phyloP scores from a whole-genome alignment of 2,329 filamentous ascomycete species.

The Lomentospora prolificans region DNA sequence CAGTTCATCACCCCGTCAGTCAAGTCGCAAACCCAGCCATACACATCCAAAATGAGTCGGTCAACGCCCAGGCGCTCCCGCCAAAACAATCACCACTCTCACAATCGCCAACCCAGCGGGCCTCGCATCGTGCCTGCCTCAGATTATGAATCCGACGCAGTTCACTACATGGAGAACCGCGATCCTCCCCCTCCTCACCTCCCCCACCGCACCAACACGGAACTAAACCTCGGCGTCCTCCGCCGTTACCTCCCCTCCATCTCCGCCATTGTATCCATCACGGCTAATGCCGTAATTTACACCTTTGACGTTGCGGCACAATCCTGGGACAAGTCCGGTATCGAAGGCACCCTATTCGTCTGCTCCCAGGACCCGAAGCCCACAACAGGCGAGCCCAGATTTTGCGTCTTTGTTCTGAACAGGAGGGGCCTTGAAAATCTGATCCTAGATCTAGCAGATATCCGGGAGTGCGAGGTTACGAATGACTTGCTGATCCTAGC shows the following conservation, averaged over 20 bases:
- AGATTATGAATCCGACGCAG: constrained; percentile 60
- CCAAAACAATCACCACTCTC: background rate
- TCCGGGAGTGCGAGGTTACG: constrained; percentile 54
- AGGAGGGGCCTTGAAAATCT: constrained; percentile 63
- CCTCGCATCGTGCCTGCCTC: constrained; percentile 29
- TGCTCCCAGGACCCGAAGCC: constrained; percentile 50
- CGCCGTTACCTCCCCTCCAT: constrained; percentile 71
- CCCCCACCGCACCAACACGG: constrained; percentile 62
- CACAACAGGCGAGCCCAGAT: constrained; percentile 25
- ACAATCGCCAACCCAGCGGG: constrained; percentile 29
- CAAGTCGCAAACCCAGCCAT: too few species aligned
- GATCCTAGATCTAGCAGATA: constrained; percentile 50
- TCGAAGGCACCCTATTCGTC: constrained; percentile 85
- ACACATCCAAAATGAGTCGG: constrained; percentile 29
- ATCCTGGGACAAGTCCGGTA: constrained; percentile 74
- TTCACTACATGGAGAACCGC: constrained; percentile 33
- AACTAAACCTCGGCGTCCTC: constrained; percentile 80
- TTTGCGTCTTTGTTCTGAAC: constrained; percentile 64
- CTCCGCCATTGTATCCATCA: constrained; percentile 64
- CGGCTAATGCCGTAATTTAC: constrained; percentile 81
- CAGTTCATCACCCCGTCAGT: too few species aligned
- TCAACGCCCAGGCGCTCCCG: constrained; percentile 25
- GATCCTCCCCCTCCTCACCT: constrained; percentile 30
- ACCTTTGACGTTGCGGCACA: constrained; percentile 55
- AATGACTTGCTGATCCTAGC: constrained; percentile 43